Evolutionary conservation across 2,329 filamentous ascomycete species (phyloP), one percentile per base, ranked within the genome.

Genomic region (Sclerotinia nivalis): DNA sequence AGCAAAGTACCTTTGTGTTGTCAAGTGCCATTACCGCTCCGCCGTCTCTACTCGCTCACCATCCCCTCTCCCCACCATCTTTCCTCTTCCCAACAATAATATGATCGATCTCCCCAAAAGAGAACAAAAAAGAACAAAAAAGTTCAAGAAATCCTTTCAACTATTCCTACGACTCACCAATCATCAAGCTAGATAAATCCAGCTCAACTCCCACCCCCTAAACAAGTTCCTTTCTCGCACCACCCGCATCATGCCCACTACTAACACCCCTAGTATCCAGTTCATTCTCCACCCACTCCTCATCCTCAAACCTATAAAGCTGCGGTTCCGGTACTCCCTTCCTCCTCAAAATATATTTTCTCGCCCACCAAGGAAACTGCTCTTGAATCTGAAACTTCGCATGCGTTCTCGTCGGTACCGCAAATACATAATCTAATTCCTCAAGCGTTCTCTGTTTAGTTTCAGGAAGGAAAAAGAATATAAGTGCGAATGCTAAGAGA

Each of bases 391-490:
- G 77, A 68, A 77, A 78, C 56, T 70, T 71, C 68, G 76, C 77
- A 67, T 77, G 75, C 7, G 73, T 76, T 55, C 74, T 66, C 2
- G 76, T 77, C 7, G 77, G 76, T 2, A 78, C 75, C 0, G 75
- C 76, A 64, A 77, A 88, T 69, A 88, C 61, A 89, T 86, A 86
- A 73, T 79, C 77, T 4, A 79, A 69, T 70, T 79, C 77, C 58
- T 79, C 77, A 0, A 79, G 69, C 1, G 77, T 79, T 8, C 76
- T 72, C 67, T 78, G 86, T 78, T 89, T 89, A 15, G 87, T 89
- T 78, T 89, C 87, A 0, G 86, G 85, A 3, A 88, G 80, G 75
- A 82, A 84, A 34, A 87, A 79, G 77, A 88, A 87, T 55, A 88
- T 87, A 79, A 88, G 82, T 49, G 84, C 69, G 31, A 88, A 80